Evolutionary conservation across 805 yeast species (phyloP).

Genomic region (Barnettozyma vustinii): DNA sequence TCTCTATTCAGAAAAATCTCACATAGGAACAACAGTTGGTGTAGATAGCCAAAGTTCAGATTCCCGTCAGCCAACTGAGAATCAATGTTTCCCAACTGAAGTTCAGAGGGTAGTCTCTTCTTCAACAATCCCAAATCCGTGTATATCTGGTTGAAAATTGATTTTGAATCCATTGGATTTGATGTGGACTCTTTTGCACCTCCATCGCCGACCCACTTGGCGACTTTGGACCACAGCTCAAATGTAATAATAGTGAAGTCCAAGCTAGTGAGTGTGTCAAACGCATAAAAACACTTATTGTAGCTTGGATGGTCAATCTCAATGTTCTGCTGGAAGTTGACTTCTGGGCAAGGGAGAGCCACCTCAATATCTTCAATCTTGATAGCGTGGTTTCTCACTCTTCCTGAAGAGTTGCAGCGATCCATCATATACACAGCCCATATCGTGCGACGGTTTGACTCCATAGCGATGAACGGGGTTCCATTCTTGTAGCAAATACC

Average conservation of each 20-base stretch:
- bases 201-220: conserved; percentile 35
- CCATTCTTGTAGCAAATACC: conserved; percentile 19
- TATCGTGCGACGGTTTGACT: conserved; percentile 32
- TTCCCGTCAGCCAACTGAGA: conserved; percentile 28
- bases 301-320: conserved; percentile 11
- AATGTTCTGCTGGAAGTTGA: conserved; percentile 28
- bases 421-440: conserved; percentile 41
- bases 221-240: conserved; percentile 34
- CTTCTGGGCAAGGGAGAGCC: conserved; percentile 30
- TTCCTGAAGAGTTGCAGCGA: conserved; percentile 33
- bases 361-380: conserved; percentile 30
- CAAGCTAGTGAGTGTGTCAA: conserved; percentile 19
- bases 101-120: conserved; percentile 24
- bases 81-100: conserved; percentile 26
- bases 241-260: conserved; percentile 30
- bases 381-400: conserved; percentile 30
- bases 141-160: conserved; percentile 26
- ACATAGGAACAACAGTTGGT: conserved; percentile 29
- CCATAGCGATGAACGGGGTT: conserved; percentile 23
- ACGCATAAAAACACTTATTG: conserved; percentile 11
- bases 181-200: conserved; percentile 28
- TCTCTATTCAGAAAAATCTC: conserved; percentile 33
- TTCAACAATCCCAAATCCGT: conserved; percentile 23
- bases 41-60: conserved; percentile 33
- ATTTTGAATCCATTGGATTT: conserved; percentile 28